Evolutionary conservation across 2,329 filamentous ascomycete genomes (phyloP).

Genomic region (Sporothrix euskadiensis): DNA sequence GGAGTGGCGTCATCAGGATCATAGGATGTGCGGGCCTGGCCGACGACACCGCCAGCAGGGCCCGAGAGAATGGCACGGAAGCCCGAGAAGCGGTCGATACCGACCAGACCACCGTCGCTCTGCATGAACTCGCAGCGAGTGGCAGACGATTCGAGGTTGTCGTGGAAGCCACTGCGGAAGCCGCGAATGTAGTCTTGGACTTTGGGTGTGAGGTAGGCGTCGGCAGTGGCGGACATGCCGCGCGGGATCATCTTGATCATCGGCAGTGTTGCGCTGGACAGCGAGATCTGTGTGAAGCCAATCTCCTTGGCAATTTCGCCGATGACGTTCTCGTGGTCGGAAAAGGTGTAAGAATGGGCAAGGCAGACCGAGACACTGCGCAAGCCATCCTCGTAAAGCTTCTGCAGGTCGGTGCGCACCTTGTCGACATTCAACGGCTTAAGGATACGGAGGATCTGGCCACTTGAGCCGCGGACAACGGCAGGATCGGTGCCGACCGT

Average conservation of each 20-base stretch:
- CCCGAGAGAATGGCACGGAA: constrained; percentile 65
- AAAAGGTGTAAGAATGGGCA: constrained; percentile 32
- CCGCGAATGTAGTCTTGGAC: constrained; percentile 70
- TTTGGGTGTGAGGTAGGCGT: constrained; percentile 71
- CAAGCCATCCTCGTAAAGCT: constrained; percentile 57
- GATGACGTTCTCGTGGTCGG: constrained; percentile 31
- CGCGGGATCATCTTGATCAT: constrained; percentile 78
- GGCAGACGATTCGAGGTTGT: constrained; percentile 9
- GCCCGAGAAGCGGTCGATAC: constrained; percentile 38
- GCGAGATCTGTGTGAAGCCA: constrained; percentile 66
- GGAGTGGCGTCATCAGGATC: constrained; percentile 65
- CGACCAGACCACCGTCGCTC: constrained; percentile 52
- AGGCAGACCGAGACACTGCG: constrained; percentile 51
- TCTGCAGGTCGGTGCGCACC: constrained; percentile 60
- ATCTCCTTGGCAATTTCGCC: constrained; percentile 56
- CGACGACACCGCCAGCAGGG: constrained; percentile 70
- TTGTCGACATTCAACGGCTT: constrained; percentile 58
- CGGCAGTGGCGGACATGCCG: constrained; percentile 68
- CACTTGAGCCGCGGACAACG: constrained; percentile 50
- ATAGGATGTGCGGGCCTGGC: constrained; percentile 70
- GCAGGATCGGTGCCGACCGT: constrained; percentile 41
- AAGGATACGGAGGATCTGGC: constrained; percentile 49
- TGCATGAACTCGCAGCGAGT: constrained; percentile 75
- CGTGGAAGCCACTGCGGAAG: constrained; percentile 61
- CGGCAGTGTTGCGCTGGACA: constrained; percentile 43